These are phyloP conservation scores for Rhodotorula taiwanensis DNA, from an alignment of 768 basidiomycete species.

Conservation along the genomic window DNA sequence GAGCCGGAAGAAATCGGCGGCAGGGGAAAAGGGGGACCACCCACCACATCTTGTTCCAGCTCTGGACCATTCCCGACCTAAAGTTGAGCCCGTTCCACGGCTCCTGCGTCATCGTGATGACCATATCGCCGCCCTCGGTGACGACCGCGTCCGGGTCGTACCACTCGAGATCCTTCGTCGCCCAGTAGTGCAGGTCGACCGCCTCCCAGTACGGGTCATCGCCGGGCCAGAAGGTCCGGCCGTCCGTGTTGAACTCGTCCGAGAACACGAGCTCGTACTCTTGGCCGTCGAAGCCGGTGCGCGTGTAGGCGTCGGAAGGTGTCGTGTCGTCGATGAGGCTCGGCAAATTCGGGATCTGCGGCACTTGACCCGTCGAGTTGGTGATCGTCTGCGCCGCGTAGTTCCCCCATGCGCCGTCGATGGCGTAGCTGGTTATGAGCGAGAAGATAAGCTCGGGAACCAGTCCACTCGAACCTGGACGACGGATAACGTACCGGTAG, in stretches of 20 bases:
- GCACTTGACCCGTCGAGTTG: constrained; percentile 81
- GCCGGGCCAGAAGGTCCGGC: constrained; percentile 59
- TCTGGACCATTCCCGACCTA: constrained; percentile 39
- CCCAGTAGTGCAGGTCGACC: constrained; percentile 49
- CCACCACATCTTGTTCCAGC: constrained; percentile 40
- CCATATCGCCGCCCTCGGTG: constrained; percentile 44
- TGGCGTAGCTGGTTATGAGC: neutral
- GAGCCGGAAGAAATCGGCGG: neutral
- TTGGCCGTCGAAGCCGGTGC: constrained; percentile 61
- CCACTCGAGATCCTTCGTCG: constrained; percentile 41
- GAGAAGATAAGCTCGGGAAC: neutral
- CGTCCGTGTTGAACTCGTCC: constrained; percentile 72
- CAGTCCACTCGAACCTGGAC: neutral
- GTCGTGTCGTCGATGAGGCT: constrained; percentile 71
- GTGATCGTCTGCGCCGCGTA: constrained; percentile 45
- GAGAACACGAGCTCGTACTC: constrained; percentile 78
- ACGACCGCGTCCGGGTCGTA: constrained; percentile 47
- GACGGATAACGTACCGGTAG: constrained; percentile 13
- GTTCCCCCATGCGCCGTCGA: constrained; percentile 9
- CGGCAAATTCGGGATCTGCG: constrained; percentile 61
- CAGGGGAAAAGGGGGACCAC: neutral
- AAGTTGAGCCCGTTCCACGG: constrained; percentile 34
- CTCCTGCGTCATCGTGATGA: constrained; percentile 27
- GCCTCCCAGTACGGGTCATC: constrained; percentile 46
- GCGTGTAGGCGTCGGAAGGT: constrained; percentile 46